phyloP scores from a whole-genome alignment of 495 filamentous ascomycete genomes.

The Viridothelium virens region DNA sequence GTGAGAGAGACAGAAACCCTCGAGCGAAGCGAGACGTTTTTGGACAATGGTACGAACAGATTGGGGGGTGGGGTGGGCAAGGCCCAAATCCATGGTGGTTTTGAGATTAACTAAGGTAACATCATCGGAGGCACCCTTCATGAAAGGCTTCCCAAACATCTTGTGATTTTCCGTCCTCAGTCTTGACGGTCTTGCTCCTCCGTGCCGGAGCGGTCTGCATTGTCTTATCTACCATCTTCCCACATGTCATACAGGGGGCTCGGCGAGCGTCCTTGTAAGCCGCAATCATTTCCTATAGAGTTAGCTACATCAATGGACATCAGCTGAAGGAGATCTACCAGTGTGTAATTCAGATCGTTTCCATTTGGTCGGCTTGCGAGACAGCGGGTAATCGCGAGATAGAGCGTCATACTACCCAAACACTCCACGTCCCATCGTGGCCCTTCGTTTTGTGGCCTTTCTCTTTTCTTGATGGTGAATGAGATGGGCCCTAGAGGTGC shows the following conservation, averaged over 20 bases:
- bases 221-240: constrained; percentile 16
- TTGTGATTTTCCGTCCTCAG: constrained; percentile 9
- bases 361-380: constrained; percentile 20
- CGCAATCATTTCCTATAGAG: constrained; percentile 29
- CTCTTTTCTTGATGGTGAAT: constrained; percentile 20
- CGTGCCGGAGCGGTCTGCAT: constrained; percentile 19
- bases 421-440: constrained; percentile 23
- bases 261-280: constrained; percentile 23
- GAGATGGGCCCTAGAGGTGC: constrained; percentile 11
- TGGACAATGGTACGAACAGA: constrained; percentile 3
- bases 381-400: constrained; percentile 20
- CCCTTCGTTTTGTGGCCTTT: constrained; percentile 18
- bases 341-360: constrained; percentile 24
- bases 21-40: not conserved
- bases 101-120: not conserved
- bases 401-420: constrained; percentile 18
- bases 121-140: constrained; percentile 24
- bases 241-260: constrained; percentile 23
- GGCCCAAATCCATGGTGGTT: not conserved
- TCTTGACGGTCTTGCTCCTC: constrained; percentile 20
- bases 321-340: constrained; percentile 20
- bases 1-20: not conserved
- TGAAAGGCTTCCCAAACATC: constrained; percentile 27
- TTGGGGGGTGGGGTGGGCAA: not conserved
- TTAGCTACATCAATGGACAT: constrained; percentile 7